Evolutionary conservation across 1,284 basidiomycete species (phyloP), one percentile per base, ranked within the genome.

Genomic region (Mycena citricolor): DNA sequence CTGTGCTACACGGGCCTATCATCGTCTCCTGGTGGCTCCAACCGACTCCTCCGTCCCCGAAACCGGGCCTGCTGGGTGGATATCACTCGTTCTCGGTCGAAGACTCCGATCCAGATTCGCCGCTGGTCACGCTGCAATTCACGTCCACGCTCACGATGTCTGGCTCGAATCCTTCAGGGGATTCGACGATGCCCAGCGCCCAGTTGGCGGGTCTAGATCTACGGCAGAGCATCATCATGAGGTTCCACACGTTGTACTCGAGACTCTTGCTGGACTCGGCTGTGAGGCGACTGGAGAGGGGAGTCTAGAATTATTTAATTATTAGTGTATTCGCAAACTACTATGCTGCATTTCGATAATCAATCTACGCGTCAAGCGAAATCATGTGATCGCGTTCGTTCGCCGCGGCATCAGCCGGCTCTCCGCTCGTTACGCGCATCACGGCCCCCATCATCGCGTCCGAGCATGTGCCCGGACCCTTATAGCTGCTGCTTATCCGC

Each of bases 11-110:
- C 14, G 39, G 44, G n/a, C 39, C 46, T 7, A 23, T 48, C n/a
- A 25, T 48, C 4, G 32, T 37, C 12, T 43, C 46, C 24, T 48
- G 39, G 40, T 47, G 45, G 45, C 40, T 47, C 12, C 39, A 39
- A 17, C 39, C 44, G n/a, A 6, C 16, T n/a, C 2, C 8, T 13
- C 13, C 3, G 6, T 12, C 4, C 5, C 28, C 25, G 21, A 6
- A n/a, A 16, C 16, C 10, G n/a, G 22, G 30, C 5, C 2, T 47
- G 2, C 25, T 47, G 8, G 45, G 45, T 10, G 45, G 45, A 13
- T 47, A 47, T 19, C 45, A 47, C 21, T 42, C 45, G 2, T 47
- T 47, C 30, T 39, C 33, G 6, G 35, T 47, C 7, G 21, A 48
- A 23, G 36, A 48, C 12, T 14, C 21, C 26, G 10, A 29, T 10